phyloP scores from a whole-genome alignment of 768 basidiomycete genomes.

The Mycena epipterygia region DNA sequence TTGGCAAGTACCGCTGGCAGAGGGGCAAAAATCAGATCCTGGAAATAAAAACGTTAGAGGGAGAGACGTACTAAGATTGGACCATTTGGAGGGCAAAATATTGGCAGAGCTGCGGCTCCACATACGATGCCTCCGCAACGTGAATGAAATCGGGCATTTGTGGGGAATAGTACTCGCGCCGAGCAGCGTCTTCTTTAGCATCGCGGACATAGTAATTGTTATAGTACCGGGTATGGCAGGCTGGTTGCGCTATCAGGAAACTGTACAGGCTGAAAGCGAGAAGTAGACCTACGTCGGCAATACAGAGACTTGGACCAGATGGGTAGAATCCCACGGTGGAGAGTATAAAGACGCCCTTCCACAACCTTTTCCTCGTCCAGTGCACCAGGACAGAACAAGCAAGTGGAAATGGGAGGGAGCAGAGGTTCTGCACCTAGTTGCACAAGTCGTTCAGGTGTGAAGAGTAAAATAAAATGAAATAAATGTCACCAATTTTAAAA shows the following conservation, averaged over 20 bases:
- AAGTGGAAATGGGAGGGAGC: neutral
- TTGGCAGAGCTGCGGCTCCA: neutral
- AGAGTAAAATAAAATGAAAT: neutral
- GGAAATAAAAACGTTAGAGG: neutral
- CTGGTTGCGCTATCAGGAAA: neutral
- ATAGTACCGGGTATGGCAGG: conserved; percentile 21
- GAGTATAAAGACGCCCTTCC: conserved; percentile 4
- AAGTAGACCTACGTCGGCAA: neutral
- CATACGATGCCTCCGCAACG: neutral
- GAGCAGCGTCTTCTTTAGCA: neutral
- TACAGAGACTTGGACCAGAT: conserved; percentile 13
- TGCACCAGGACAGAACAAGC: neutral
- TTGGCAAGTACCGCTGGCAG: neutral
- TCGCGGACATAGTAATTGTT: conserved; percentile 7
- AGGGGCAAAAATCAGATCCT: neutral
- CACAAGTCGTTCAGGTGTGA: neutral
- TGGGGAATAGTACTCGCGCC: neutral
- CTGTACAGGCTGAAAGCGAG: neutral
- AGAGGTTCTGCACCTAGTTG: neutral
- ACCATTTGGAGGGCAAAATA: conserved; percentile 8
- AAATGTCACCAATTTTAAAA: neutral
- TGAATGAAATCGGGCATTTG: neutral
- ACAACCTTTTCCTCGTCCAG: neutral
- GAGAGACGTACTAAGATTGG: neutral
- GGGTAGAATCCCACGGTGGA: conserved; percentile 14